Evolutionary conservation across 1,139 yeast genomes (phyloP), one percentile per base, ranked within the genome.

Genomic region (Pichia sp.): DNA sequence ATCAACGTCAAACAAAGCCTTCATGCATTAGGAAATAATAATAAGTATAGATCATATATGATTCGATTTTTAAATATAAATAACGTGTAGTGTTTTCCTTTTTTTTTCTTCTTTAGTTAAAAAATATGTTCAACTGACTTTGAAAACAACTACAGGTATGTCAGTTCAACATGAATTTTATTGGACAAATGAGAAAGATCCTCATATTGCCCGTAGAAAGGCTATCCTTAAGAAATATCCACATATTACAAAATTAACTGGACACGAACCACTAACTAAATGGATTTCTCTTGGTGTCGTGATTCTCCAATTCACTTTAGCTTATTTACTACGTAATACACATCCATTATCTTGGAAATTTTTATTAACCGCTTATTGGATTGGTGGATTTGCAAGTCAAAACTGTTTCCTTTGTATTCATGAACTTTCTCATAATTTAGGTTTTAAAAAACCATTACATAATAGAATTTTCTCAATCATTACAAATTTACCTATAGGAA

Each of bases 341-440:
- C 65, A 74, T 23, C 72, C 84, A 30, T 65, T 76, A 39, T 64
- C 74, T 28, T 72, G 73, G 70, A 71, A 71, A 53, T 85, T 83
- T 60, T 63, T 86, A 59, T 56, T 70, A 0, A 61, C 76, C 24
- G 92, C 95, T 3, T 89, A 89, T 58, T 64, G 82, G 24, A 69
- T 89, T 48, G 97, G 97, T 2, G 96, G 94, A 22, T 86, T 96
- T 5, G 76, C 86, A 47, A 82, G 80, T 60, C 95, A 89, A 59
- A 89, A 90, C 55, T 67, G 85, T 30, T 89, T 87, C 60, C 68
- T 89, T 52, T 94, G 95, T 25, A 87, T 89, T 56, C 97, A 89
- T 64, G 97, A 89, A 62, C 69, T 87, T 45, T 78, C 84, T 27
- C 97, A 89, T 63, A 89, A 89, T 60, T 69, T 89, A 45, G 84